These are phyloP conservation scores for Leccinum obscurum DNA, from an alignment of 768 basidiomycete genomes.

Conservation along the genomic window DNA sequence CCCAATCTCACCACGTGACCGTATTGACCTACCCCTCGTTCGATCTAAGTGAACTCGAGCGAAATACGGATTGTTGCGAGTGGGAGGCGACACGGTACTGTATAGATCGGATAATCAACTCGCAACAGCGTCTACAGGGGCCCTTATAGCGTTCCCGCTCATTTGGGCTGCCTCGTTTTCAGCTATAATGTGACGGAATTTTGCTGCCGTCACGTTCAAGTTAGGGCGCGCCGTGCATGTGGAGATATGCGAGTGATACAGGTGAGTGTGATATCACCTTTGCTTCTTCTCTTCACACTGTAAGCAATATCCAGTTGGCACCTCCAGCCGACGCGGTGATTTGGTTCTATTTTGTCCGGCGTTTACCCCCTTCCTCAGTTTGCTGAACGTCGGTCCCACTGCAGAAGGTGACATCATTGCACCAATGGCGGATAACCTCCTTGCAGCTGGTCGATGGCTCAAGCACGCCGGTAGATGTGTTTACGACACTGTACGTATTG, in stretches of 20 bases:
- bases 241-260: too few relatives aligned
- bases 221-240: too few relatives aligned
- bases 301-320: too few relatives aligned
- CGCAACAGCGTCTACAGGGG: slow-evolving; percentile 49
- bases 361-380: slow-evolving; percentile 27
- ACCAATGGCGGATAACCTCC: slow-evolving; percentile 47
- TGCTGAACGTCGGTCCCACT: slow-evolving; percentile 55
- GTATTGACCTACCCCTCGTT: not conserved
- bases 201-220: too few relatives aligned
- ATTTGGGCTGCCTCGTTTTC: slow-evolving; percentile 6
- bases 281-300: too few relatives aligned
- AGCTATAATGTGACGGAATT: too few relatives aligned
- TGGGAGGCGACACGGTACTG: slow-evolving; percentile 12
- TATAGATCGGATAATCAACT: slow-evolving; percentile 1
- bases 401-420: slow-evolving; percentile 54
- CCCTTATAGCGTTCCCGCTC: slow-evolving; percentile 43
- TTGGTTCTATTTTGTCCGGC: not conserved
- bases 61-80: too few relatives aligned
- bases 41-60: slow-evolving; percentile 36
- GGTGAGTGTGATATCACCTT: too few relatives aligned
- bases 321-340: not conserved
- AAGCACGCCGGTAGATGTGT: slow-evolving; percentile 50
- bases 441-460: slow-evolving; percentile 54
- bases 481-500: slow-evolving; percentile 47
- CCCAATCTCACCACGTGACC: too few relatives aligned